Evolutionary conservation across 2,329 filamentous ascomycete species (phyloP).

Genomic region (Metarhizium sp.): DNA sequence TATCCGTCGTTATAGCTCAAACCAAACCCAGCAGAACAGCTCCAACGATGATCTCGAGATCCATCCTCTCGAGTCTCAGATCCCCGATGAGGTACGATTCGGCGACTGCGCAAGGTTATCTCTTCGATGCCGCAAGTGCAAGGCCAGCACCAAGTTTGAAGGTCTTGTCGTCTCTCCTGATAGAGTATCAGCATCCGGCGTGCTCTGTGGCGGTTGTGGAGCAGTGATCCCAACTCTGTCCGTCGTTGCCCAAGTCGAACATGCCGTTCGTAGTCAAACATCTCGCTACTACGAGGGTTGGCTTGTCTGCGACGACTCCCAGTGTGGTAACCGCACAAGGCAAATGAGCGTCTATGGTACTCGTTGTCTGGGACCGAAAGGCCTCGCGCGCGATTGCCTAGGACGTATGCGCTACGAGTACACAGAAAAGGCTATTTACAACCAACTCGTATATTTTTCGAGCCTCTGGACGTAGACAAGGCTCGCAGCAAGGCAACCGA

Average conservation of each 20-base stretch:
- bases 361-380: constrained; percentile 78
- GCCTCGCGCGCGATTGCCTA: constrained; percentile 72
- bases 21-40: constrained; percentile 35
- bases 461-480: constrained; percentile 84
- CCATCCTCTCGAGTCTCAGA: constrained; percentile 86
- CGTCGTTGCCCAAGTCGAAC: constrained; percentile 79
- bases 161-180: constrained; percentile 55
- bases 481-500: constrained; percentile 45
- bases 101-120: constrained; percentile 66
- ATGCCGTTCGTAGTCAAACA: constrained; percentile 68
- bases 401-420: constrained; percentile 86
- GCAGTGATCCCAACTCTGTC: constrained; percentile 58
- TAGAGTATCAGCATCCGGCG: constrained; percentile 61
- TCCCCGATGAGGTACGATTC: constrained; percentile 86
- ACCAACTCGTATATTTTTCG: constrained; percentile 83
- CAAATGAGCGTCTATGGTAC: constrained; percentile 91
- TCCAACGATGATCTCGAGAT: constrained; percentile 59
- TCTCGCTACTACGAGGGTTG: constrained; percentile 86
- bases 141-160: constrained; percentile 61
- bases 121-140: constrained; percentile 76
- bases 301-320: constrained; percentile 81
- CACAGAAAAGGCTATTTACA: constrained; percentile 84
- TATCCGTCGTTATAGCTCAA: constrained; percentile 65
- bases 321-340: constrained; percentile 77
- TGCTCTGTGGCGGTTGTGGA: constrained; percentile 64